These are phyloP conservation scores for Coleophoma crateriformis DNA, from an alignment of 2,329 filamentous ascomycete genomes.

Conservation along the genomic window DNA sequence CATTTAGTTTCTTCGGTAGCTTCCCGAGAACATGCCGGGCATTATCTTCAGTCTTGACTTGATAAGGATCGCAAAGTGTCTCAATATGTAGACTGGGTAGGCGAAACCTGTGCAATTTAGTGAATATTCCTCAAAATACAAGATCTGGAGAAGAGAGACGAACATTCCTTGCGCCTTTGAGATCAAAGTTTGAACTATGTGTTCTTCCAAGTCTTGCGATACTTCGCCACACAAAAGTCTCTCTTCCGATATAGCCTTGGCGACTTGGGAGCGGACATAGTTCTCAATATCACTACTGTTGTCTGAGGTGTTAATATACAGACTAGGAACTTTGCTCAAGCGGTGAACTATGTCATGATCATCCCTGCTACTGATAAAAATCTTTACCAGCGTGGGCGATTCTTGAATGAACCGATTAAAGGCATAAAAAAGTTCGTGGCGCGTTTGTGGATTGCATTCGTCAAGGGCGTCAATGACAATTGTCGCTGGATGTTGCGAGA, in stretches of 20 bases:
- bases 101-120: no score
- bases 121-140: no score
- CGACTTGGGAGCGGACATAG: slow-evolving; percentile 4
- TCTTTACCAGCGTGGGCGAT: slow-evolving; percentile 5
- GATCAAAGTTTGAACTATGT: not conserved
- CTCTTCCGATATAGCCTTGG: not conserved
- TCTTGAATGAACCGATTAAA: slow-evolving; percentile 3
- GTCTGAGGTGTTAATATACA: not conserved
- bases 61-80: no score
- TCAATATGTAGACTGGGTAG: no score
- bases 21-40: no score
- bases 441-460: slow-evolving; percentile 4
- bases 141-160: no score
- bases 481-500: slow-evolving; percentile 3
- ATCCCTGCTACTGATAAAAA: slow-evolving; percentile 8
- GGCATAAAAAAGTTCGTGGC: slow-evolving; percentile 2
- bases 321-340: slow-evolving; percentile 4
- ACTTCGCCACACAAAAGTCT: slow-evolving; percentile 1
- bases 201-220: slow-evolving; percentile 1
- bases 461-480: slow-evolving; percentile 11
- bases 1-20: no score
- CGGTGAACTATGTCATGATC: slow-evolving; percentile 6
- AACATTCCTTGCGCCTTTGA: not conserved
- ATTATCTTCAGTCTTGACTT: no score
- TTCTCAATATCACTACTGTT: slow-evolving; percentile 3